Evolutionary conservation across 2,329 filamentous ascomycete genomes (phyloP).

Genomic region (Raffaelea deltoideospora): DNA sequence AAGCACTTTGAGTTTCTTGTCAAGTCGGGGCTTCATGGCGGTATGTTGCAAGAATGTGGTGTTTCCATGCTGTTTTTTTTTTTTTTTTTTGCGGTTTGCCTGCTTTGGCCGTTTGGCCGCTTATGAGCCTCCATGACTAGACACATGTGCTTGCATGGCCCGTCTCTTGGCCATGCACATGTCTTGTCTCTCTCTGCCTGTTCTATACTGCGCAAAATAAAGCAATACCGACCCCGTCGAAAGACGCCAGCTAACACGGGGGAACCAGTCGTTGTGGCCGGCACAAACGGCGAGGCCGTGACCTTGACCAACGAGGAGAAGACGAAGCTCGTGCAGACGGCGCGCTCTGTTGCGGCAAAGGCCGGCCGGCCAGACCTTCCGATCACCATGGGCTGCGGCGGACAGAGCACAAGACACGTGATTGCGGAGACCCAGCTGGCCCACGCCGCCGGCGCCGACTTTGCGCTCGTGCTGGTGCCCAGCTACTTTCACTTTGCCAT

Average conservation of each 20-base stretch:
- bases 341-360: constrained; percentile 42
- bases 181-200: too few species aligned
- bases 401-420: constrained; percentile 50
- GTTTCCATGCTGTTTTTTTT: too few species aligned
- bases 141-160: too few species aligned
- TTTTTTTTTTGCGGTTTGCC: too few species aligned
- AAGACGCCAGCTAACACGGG: background rate
- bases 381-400: constrained; percentile 52
- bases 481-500: constrained; percentile 56
- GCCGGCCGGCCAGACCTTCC: constrained; percentile 41
- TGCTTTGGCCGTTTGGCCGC: too few species aligned
- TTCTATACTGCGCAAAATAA: background rate
- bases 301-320: constrained; percentile 52
- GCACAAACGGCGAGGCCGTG: constrained; percentile 61
- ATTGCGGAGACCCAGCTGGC: constrained; percentile 50
- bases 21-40: constrained; percentile 34
- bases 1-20: constrained; percentile 39
- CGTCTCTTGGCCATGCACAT: too few species aligned
- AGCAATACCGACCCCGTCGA: background rate
- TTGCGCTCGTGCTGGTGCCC: constrained; percentile 52
- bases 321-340: constrained; percentile 41
- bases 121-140: too few species aligned
- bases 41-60: too few species aligned
- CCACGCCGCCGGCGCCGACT: constrained; percentile 48
- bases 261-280: constrained; percentile 48